Evolutionary conservation across 1,284 basidiomycete genomes (phyloP), one percentile per base, ranked within the genome.

Genomic region (Phylloboletellus chloephorus): DNA sequence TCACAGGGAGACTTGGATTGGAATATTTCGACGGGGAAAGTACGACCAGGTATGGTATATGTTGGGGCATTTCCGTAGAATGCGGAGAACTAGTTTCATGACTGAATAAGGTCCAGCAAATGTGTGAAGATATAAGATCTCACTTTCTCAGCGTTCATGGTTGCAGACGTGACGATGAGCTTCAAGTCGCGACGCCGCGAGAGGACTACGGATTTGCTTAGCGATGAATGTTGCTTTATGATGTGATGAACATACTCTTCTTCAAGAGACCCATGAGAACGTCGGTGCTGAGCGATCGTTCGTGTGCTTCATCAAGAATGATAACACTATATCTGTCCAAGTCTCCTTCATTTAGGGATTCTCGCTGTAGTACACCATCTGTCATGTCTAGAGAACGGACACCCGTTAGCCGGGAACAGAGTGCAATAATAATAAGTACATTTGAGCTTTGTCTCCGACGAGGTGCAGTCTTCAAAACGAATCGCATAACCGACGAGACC

Each of bases 131-230:
- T 15, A 6, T 13, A 11, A 5, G 13, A 24, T 37, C 61, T 38
- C 42, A 87, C 90, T 78, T 97, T 97, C 43, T 96, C 92, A 0
- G 95, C 88, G 58, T 98, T 98, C 95, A 98, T 98, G 2, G 95
- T 98, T 3, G 95, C 95, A 2, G 95, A 98, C 1, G 95, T 98
- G 23, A 98, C 94, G 51, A 98, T 95, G 30, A 98, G 78, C 65
- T 94, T 97, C 33, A 98, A 67, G 62, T 98, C 95, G 47, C 93
- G 73, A 48, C 95, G 71, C 6, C 95, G 76, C 2, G 91, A 91
- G 28, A 98, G 69, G 53, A 98, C 93, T 95, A 50, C 28, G 19
- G 4, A 6, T 1, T 33, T 9, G 1, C 13, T 63, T 19, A 59
- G 49, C 6, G n/a, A 29, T n/a, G 17, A 5, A 7, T 26, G 11